These are phyloP conservation scores for Garcia nutans DNA, from an alignment of 345 rosid genomes.

Conservation along the genomic window DNA sequence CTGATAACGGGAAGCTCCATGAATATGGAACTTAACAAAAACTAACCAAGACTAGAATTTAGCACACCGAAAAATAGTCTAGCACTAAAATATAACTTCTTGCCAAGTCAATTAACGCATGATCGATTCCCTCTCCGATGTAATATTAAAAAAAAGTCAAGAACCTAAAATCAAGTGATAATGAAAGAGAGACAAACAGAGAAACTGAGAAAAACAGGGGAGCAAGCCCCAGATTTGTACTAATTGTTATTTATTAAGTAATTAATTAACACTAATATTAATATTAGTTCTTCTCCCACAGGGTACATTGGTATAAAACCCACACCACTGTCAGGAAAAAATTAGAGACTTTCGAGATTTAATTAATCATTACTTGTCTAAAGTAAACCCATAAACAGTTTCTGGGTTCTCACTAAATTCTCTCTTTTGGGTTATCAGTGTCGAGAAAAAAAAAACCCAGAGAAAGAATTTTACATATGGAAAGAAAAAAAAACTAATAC, in stretches of 20 bases:
- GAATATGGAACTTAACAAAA: too few relatives aligned
- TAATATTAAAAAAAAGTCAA: too few relatives aligned
- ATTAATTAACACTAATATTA: too few relatives aligned
- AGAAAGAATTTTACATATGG: background rate
- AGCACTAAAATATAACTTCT: too few relatives aligned
- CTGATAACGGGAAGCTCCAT: background rate
- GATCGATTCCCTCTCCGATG: too few relatives aligned
- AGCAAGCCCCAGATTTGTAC: too few relatives aligned
- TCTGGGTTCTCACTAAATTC: slow-evolving; percentile 19
- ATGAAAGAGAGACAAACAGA: background rate
- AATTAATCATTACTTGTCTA: slow-evolving; percentile 31
- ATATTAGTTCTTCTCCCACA: slow-evolving; percentile 32
- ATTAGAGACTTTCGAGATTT: background rate
- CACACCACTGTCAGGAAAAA: slow-evolving; percentile 34
- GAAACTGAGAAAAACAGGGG: background rate
- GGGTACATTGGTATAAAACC: slow-evolving; percentile 19
- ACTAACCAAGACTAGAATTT: background rate
- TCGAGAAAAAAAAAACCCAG: background rate
- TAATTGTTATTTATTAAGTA: too few relatives aligned
- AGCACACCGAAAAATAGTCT: too few relatives aligned
- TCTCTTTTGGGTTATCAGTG: slow-evolving; percentile 24
- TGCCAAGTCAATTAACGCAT: too few relatives aligned
- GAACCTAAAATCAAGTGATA: slow-evolving; percentile 14
- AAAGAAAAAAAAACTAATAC: background rate
- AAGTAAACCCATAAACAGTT: slow-evolving; percentile 18